Evolutionary conservation across 2,329 filamentous ascomycete genomes (phyloP).

Genomic region (Ophiostoma quercus): DNA sequence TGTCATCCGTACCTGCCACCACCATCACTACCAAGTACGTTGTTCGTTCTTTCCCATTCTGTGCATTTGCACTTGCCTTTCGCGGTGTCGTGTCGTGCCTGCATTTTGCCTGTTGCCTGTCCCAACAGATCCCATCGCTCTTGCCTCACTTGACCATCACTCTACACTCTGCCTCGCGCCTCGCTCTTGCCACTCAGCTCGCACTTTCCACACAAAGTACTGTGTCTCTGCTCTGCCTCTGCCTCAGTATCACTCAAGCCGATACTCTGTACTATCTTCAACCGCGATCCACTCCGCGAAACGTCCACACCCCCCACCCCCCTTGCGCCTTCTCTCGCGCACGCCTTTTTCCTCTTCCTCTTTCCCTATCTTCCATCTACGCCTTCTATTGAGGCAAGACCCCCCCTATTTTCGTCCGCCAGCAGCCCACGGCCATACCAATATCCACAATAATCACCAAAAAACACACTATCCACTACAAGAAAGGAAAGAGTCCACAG

Average conservation of each 20-base stretch:
- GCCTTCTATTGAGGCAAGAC: background rate
- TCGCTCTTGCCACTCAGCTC: background rate
- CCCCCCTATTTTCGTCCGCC: slow-evolving; percentile 14
- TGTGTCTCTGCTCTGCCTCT: background rate
- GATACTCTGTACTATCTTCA: background rate
- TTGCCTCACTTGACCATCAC: background rate
- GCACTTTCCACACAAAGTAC: background rate
- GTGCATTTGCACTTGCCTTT: background rate
- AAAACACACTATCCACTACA: slow-evolving; percentile 4
- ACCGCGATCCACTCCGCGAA: slow-evolving; percentile 11
- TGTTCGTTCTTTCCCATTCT: background rate
- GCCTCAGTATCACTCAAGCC: no score
- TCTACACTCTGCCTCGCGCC: background rate
- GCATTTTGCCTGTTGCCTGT: background rate
- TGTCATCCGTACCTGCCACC: background rate
- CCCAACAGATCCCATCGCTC: slow-evolving; percentile 7
- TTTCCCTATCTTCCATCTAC: slow-evolving; percentile 13
- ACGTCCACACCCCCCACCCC: slow-evolving; percentile 14
- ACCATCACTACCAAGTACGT: background rate
- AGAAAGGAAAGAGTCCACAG: background rate
- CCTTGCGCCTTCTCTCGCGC: slow-evolving; percentile 12
- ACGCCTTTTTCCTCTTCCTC: slow-evolving; percentile 11
- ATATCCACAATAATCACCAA: slow-evolving; percentile 12
- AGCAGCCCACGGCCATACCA: slow-evolving; percentile 13
- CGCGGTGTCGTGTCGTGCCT: background rate